Evolutionary conservation across 495 filamentous ascomycete species (phyloP), one percentile per base, ranked within the genome.

Genomic region (Bacidia gigantensis): DNA sequence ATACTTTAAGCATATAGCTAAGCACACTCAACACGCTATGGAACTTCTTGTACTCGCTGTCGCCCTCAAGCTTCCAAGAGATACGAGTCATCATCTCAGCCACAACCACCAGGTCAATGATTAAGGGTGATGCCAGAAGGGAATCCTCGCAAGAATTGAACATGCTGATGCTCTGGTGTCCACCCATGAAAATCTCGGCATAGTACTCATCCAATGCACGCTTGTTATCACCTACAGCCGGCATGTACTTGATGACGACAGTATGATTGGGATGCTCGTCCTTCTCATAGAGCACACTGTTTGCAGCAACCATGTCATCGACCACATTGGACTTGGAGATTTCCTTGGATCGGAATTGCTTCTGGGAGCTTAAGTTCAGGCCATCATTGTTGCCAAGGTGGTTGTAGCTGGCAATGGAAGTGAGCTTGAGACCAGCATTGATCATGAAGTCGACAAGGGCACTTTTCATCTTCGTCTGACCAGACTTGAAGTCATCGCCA

Each of bases 391-490:
- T 98, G 63, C 92, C 92, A 46, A 98, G 83, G 71, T 97, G 93
- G 78, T 98, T 98, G 79, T 97, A 98, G 72, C 86, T 92, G 60
- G 92, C 87, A 69, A 98, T 97, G 50, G 93, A 95, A 50, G 93
- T 98, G 60, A 98, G 82, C 77, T 95, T 95, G 77, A 98, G 95
- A 65, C 92, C 92, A 51, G 92, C 93, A 67, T 82, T 95, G 81
- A 98, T 92, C 61, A 98, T 70, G 76, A 98, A 98, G 72, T 98
- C 92, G 17, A 97, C 93, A 17, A 98, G 80, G 18, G 93, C 93
- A 38, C 89, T 95, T 70, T 98, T 98, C 92, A 98, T 98, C 81
- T 98, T 98, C 62, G 92, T 98, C 77, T 98, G 92, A 55, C 92
- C 92, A 49, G 92, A 97, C 79, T 98, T 98, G 81, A 98, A 98